Evolutionary conservation across 2,329 filamentous ascomycete genomes (phyloP).

Genomic region (Aspergillus aculeatinus): DNA sequence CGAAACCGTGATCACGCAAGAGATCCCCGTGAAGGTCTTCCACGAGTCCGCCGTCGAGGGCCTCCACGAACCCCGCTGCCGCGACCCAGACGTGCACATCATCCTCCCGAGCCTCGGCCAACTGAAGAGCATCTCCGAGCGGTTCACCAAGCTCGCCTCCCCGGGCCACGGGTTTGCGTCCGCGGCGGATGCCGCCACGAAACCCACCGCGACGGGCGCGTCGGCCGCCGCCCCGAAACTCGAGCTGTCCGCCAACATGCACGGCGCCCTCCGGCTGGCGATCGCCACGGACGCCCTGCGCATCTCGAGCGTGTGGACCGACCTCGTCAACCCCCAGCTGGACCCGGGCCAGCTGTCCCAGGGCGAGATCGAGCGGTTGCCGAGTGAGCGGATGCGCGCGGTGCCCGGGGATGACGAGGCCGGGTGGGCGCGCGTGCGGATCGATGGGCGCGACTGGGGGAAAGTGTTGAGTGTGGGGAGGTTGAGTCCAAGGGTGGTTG

Average conservation of each 20-base stretch:
- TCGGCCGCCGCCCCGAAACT: conserved; percentile 58
- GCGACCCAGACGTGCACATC: conserved; percentile 92
- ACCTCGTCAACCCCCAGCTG: conserved; percentile 80
- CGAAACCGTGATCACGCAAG: conserved; percentile 90
- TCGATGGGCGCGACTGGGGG: conserved; percentile 94
- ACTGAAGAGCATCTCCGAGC: conserved; percentile 89
- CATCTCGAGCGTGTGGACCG: conserved; percentile 82
- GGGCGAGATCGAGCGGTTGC: conserved; percentile 68
- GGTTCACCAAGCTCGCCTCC: conserved; percentile 75
- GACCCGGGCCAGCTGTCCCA: conserved; percentile 73
- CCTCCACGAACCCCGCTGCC: conserved; percentile 88
- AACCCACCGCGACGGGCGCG: conserved; percentile 21
- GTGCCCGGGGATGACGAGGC: conserved; percentile 68
- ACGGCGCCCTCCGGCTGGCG: conserved; percentile 76
- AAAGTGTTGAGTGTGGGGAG: conserved; percentile 89
- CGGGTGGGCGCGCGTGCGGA: conserved; percentile 82
- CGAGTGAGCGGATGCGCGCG: conserved; percentile 72
- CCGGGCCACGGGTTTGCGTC: not conserved
- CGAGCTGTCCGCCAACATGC: conserved; percentile 90
- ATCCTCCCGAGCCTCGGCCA: conserved; percentile 82
- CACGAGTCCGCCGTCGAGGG: conserved; percentile 80
- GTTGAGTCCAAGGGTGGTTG: conserved; percentile 86
- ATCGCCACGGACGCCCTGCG: conserved; percentile 80
- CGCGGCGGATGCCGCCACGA: conserved; percentile 32
- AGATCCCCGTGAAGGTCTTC: conserved; percentile 91